Evolutionary conservation across 805 yeast species (phyloP).

Genomic region (Pichia cabralensis): DNA sequence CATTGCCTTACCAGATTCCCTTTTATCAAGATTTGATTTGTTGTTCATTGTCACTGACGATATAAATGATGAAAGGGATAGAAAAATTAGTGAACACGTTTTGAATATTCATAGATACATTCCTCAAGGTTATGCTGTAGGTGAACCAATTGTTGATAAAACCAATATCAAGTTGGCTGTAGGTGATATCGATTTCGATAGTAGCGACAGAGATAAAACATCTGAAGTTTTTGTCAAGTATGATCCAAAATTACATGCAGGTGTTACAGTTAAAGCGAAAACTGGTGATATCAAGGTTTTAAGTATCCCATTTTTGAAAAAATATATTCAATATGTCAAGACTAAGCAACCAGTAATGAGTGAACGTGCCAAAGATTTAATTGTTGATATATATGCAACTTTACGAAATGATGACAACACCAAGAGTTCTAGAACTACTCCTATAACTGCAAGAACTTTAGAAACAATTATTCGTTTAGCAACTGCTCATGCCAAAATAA

Average conservation of each 20-base stretch:
- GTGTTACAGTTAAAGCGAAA: constrained; percentile 17
- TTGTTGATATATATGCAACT: constrained; percentile 70
- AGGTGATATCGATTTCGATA: constrained; percentile 50
- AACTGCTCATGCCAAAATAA: constrained; percentile 95
- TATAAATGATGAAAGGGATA: constrained; percentile 72
- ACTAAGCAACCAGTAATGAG: constrained; percentile 78
- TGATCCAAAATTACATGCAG: constrained; percentile 58
- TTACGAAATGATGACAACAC: constrained; percentile 66
- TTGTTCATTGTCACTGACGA: constrained; percentile 95
- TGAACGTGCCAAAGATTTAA: constrained; percentile 65
- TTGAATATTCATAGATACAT: constrained; percentile 84
- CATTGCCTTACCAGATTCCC: constrained; percentile 93
- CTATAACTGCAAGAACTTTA: constrained; percentile 95
- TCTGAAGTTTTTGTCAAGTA: constrained; percentile 76
- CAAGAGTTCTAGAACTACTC: constrained; percentile 69
- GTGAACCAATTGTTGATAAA: constrained; percentile 84
- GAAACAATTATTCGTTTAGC: constrained; percentile 92
- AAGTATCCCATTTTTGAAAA: constrained; percentile 77
- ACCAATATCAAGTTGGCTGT: constrained; percentile 66
- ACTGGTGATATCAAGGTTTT: constrained; percentile 27
- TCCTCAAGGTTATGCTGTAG: constrained; percentile 83
- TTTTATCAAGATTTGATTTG: constrained; percentile 92
- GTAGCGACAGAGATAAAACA: constrained; percentile 33
- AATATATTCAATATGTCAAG: constrained; percentile 90
- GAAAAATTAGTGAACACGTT: constrained; percentile 89